Percentiles rank a stretch among this genome's conserved stretches.
Evolutionary conservation across 2,329 filamentous ascomycete species (phyloP).

Genomic region (Colletotrichum orchidophilum): DNA sequence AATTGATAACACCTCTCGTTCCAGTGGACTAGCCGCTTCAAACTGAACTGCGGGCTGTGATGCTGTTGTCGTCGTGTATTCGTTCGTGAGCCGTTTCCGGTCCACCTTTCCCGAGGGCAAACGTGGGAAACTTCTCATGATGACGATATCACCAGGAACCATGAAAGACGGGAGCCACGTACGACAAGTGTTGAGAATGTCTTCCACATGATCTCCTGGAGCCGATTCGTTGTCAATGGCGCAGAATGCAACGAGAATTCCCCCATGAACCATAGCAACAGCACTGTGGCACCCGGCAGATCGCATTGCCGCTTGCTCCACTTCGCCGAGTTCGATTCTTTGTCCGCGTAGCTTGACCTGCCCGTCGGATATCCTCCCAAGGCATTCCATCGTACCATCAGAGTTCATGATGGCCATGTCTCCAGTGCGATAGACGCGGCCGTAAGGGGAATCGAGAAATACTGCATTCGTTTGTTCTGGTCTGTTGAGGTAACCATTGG

Average conservation of each 20-base stretch:
- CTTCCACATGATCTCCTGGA: constrained; percentile 31
- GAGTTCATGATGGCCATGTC: constrained; percentile 78
- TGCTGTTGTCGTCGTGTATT: constrained; percentile 30
- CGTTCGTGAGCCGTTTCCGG: constrained; percentile 63
- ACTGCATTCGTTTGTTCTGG: constrained; percentile 76
- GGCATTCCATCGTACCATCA: constrained; percentile 80
- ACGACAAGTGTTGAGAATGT: constrained; percentile 69
- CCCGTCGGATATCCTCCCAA: constrained; percentile 80
- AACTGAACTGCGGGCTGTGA: background rate
- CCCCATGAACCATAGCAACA: constrained; percentile 72
- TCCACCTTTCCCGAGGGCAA: constrained; percentile 88
- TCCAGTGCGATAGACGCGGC: constrained; percentile 82
- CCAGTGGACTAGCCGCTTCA: constrained; percentile 21
- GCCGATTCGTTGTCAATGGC: constrained; percentile 55
- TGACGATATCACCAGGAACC: constrained; percentile 78
- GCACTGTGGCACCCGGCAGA: constrained; percentile 70
- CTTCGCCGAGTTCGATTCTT: constrained; percentile 81
- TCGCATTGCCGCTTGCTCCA: constrained; percentile 75
- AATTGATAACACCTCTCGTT: constrained; percentile 48
- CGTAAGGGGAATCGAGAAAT: constrained; percentile 76
- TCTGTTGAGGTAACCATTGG: constrained; percentile 83
- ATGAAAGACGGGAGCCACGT: constrained; percentile 85
- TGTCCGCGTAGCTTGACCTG: constrained; percentile 91
- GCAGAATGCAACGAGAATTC: constrained; percentile 80
- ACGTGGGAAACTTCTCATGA: constrained; percentile 73